These are phyloP conservation scores for Venustampulla echinocandica DNA, from an alignment of 495 filamentous ascomycete genomes.

Conservation along the genomic window DNA sequence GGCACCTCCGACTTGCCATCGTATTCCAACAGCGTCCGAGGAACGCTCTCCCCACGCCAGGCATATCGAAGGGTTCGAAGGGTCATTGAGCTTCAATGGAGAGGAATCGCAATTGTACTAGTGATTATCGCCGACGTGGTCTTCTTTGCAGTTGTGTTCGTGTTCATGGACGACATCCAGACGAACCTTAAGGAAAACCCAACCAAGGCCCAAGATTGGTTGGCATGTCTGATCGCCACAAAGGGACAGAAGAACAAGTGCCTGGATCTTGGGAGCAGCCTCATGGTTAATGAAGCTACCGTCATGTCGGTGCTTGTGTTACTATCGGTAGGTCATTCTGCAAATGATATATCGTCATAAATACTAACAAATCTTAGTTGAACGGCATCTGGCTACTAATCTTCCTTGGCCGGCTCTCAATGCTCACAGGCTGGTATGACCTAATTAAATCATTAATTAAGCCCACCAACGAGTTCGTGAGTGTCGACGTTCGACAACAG, in stretches of 20 bases:
- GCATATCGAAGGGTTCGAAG: slow-evolving; percentile 78
- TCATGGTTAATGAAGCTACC: slow-evolving; percentile 65
- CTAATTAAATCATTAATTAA: slow-evolving; percentile 41
- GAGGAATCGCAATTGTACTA: slow-evolving; percentile 76
- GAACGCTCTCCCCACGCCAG: slow-evolving; percentile 72
- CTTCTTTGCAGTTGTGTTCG: slow-evolving; percentile 84
- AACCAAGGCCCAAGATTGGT: slow-evolving; percentile 49
- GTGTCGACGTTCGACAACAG: slow-evolving; percentile 65
- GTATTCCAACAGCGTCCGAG: slow-evolving; percentile 65
- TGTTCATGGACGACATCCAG: slow-evolving; percentile 68
- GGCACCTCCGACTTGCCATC: slow-evolving; percentile 68
- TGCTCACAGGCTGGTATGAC: slow-evolving; percentile 77
- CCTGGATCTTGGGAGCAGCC: slow-evolving; percentile 40
- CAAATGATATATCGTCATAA: background rate
- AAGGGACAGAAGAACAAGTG: slow-evolving; percentile 59
- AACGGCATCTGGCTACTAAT: slow-evolving; percentile 80
- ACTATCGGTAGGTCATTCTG: slow-evolving; percentile 51
- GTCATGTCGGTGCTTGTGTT: slow-evolving; percentile 75
- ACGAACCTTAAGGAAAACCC: slow-evolving; percentile 44
- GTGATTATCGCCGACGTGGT: slow-evolving; percentile 85
- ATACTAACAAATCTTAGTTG: slow-evolving; percentile 39
- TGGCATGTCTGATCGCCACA: slow-evolving; percentile 56
- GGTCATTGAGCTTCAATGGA: slow-evolving; percentile 90
- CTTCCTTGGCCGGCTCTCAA: slow-evolving; percentile 69
- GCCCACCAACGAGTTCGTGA: slow-evolving; percentile 68